Evolutionary conservation across 345 rosid species (phyloP), one percentile per base, ranked within the genome.

Genomic region (Aquilaria yunnanensis): DNA sequence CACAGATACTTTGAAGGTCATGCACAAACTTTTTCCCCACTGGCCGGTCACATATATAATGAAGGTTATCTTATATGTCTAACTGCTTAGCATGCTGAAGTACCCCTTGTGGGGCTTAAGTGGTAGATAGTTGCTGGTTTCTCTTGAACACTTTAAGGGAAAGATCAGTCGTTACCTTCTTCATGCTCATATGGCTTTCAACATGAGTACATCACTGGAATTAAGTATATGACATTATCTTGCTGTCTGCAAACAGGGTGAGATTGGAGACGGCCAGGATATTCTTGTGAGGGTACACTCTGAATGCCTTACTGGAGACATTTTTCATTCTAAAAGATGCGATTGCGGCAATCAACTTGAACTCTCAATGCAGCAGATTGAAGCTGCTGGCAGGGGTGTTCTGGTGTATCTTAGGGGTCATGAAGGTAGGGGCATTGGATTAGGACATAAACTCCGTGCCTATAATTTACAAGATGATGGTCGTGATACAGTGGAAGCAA

Each of bases 351-450:
- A 81, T 71, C 96, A 85, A 79, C 81, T 92, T 14, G 80, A 85
- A 16, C 85, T 88, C 63, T 85, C 87, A 23, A 92, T 92, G 98
- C 73, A 86, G 77, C 85, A 88, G 87, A 83, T 88, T 16, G 88
- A 86, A 78, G 78, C 85, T 47, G 74, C 72, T 56, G 92, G 98
- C 54, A 75, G 83, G 2, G 98, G 92, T 51, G 84, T 88, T 23
- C 56, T 92, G 69, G 83, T 92, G 34, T 92, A 92, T 69, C 88
- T 85, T 4, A 80, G 92, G 6, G 98, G 96, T 47, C 98, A 92
- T 62, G 89, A 92, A 78, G 98, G 98, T 66, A 81, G 98, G 63
- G 96, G 95, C 50, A 88, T 92, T 2, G 95, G 98, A 69, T 75
- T 88, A 66, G 96, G 98, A 54, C 97, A 91, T 72, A 86, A 86